Base-by-base conservation (phyloP, 2,329 filamentous ascomycete species). In the Emmonsiellopsis sp. region DNA sequence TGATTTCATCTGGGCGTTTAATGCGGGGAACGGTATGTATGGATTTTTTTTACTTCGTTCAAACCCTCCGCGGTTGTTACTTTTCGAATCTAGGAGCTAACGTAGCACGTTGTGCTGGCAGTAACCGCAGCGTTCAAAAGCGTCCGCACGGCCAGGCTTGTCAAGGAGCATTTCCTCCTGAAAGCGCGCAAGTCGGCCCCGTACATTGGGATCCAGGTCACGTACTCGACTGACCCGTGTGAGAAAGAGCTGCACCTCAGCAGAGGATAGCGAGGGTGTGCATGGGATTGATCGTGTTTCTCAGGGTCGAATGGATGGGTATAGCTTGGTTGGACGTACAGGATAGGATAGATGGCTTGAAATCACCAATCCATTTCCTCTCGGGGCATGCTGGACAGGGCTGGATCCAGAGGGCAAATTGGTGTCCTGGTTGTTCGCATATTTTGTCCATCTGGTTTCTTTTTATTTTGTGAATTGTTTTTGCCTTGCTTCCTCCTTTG, bases 1-100 rank as follows among this genome's bases (percentile, higher is more conserved):
- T 51, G 71, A 73, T 51, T 65, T 72, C 52, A 59, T 70, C 13
- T 73, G 69, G 67, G 62, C 70, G 5, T 73, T 72, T 57, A 73
- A 73, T 52, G 64, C 65, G 53, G 71, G 71, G 7, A 73, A 73
- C 51, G 71, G 70, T 73, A 61, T 61, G 69, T 61, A 8, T 48
- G 16, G 32, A 15, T 8, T 20, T 34, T 26, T 26, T 26, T 26
- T n/a, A n/a, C n/a, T n/a, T n/a, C n/a, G n/a, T n/a, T 26, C 20
- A 26, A 30, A 35, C 26, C 32, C 44, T 44, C 8, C 26, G 42
- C 16, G 35, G 5, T 45, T 34, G 2, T 15, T 51, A 45, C 26
- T 26, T 26, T 26, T 26, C 20, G 20, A 26, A 26, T 26, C 20
- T 26, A 5, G 26, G 10, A 45, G 44, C 62, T 64, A 51, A 65